Evolutionary conservation across 78 protist genomes (phyloP), one percentile per base, ranked within the genome.

Genomic region (Polysphondylium violaceum): DNA sequence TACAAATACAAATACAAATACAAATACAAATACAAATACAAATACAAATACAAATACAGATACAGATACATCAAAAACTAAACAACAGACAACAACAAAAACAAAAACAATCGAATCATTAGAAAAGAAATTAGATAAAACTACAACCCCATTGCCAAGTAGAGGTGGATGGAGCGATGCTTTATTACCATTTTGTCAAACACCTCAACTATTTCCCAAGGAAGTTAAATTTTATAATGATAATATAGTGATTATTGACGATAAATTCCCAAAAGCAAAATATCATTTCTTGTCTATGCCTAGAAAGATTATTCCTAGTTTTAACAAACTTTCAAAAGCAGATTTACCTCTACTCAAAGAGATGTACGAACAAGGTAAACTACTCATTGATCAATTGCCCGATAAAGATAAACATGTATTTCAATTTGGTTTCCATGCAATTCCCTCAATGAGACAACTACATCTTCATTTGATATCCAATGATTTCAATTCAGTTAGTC

Each of bases 401-500:
- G 44, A 53, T 11, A 36, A 41, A 2, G 43, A 56, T 27, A 41
- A 31, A 17, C 9, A 63, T 17, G 23, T 36, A 31, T 76, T 93
- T 51, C 21, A 60, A 27, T 51, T 77, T 14, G 96, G 96, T 2
- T 93, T 93, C 33, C 96, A 93, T 71, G 96, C 93, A 11, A 61
- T 83, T 8, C 96, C 96, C 2, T 88, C 87, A 50, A 73, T 78
- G 86, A 55, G 53, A 73, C 77, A 69, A 58, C 55, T 88, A 33
- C 94, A 96, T 31, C 9, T 96, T 40, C 98, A 96, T 74, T 38
- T 94, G 19, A 93, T 96, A n/a, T 59, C 88, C 11, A 67, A 51
- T 2, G 98, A 96, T 55, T 88, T 87, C 50, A 74, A 76, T 58
- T 60, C 97, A 6, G 74, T 7, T 8, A 0, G 44, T 8, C 63